Conservation (phyloP, 441 rosid species). For the Populus trichocarpa region DNA sequence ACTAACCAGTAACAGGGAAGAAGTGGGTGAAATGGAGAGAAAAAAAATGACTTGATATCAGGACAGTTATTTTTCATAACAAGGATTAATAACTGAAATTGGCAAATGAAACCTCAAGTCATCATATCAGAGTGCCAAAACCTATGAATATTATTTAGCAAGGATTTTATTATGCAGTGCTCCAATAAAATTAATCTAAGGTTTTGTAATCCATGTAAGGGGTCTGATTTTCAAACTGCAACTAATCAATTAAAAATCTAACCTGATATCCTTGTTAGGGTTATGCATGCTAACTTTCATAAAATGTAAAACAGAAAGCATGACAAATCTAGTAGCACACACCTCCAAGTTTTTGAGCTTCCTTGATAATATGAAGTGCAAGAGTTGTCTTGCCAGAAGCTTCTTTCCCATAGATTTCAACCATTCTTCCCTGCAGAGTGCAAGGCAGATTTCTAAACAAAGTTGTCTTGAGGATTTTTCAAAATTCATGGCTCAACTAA, state of each 20-base stretch:
- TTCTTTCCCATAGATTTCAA: slow-evolving; percentile 89
- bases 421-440: slow-evolving; percentile 74
- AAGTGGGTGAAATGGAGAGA: neutral
- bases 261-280: neutral
- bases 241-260: slow-evolving; percentile 4
- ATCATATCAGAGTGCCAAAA: neutral
- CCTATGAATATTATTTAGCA: neutral
- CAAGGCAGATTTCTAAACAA: slow-evolving; percentile 11
- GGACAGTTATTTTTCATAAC: neutral
- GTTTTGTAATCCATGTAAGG: neutral
- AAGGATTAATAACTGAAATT: neutral
- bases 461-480: slow-evolving; percentile 5
- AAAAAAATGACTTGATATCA: neutral
- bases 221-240: neutral
- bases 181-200: neutral
- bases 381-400: slow-evolving; percentile 96
- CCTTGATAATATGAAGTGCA: slow-evolving; percentile 89
- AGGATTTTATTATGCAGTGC: neutral
- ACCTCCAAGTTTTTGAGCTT: slow-evolving; percentile 98
- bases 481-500: neutral
- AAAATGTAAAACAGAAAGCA: slow-evolving; percentile 1
- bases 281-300: slow-evolving; percentile 6
- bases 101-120: neutral
- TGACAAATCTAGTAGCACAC: slow-evolving; percentile 1
- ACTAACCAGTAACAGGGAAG: neutral